Conservation (phyloP, 805 yeast genomes). For the Candida sanyiensis region DNA sequence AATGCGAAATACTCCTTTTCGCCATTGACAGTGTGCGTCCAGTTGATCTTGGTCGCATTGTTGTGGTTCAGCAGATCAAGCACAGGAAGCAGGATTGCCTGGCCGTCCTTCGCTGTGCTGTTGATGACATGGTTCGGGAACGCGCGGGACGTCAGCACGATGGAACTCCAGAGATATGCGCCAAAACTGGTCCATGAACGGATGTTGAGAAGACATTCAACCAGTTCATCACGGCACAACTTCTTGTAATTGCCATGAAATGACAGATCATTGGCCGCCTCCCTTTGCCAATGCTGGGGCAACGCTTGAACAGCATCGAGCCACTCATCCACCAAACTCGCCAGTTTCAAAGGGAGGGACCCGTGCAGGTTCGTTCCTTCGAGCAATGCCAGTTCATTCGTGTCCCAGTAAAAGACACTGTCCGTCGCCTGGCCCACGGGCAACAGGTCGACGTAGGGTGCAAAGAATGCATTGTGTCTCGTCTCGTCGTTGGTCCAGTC, state of each 20-base stretch:
- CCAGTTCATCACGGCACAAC: slow-evolving; percentile 15
- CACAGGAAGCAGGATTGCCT: slow-evolving; percentile 70
- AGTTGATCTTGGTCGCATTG: slow-evolving; percentile 55
- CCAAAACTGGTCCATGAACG: slow-evolving; percentile 57
- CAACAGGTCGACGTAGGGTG: slow-evolving; percentile 44
- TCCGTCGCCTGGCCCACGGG: slow-evolving; percentile 39
- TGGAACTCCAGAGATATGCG: slow-evolving; percentile 69
- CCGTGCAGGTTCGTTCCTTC: slow-evolving; percentile 61
- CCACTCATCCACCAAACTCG: slow-evolving; percentile 62
- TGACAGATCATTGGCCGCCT: slow-evolving; percentile 14
- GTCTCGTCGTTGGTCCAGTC: slow-evolving; percentile 6
- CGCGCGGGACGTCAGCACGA: slow-evolving; percentile 70
- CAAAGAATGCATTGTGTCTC: slow-evolving; percentile 28
- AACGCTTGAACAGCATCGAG: slow-evolving; percentile 15
- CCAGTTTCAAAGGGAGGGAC: slow-evolving; percentile 44
- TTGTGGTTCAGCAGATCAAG: slow-evolving; percentile 75
- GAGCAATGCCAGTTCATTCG: slow-evolving; percentile 45
- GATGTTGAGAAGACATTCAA: slow-evolving; percentile 13
- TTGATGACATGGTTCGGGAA: slow-evolving; percentile 56
- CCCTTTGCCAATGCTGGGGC: slow-evolving; percentile 8
- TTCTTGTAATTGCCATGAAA: slow-evolving; percentile 16
- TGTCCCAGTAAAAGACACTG: slow-evolving; percentile 60
- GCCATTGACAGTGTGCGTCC: slow-evolving; percentile 37
- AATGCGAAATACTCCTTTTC: slow-evolving; percentile 18
- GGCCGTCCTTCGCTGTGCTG: slow-evolving; percentile 30